phyloP scores from a whole-genome alignment of 192 early-diverging fungal species.

The Backusella mclennaniae region DNA sequence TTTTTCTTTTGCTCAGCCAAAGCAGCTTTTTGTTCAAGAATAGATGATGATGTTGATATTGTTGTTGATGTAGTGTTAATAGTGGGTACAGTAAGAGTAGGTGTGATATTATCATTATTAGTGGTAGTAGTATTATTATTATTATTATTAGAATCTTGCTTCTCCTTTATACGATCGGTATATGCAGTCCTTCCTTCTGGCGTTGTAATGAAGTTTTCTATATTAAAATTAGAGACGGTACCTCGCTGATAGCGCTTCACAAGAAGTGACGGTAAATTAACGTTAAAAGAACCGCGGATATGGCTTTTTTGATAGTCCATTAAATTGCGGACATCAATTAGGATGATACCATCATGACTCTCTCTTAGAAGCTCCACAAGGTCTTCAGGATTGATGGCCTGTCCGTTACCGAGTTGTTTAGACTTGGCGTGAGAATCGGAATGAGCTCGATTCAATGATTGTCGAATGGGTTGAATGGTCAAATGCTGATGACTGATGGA shows the following conservation, averaged over 20 bases:
- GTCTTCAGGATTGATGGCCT: background rate
- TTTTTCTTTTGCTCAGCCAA: conserved; percentile 3
- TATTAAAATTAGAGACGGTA: conserved; percentile 46
- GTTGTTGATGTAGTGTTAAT: background rate
- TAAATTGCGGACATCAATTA: conserved; percentile 34
- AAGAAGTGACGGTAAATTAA: conserved; percentile 52
- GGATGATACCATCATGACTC: background rate
- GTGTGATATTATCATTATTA: background rate
- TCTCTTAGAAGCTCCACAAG: background rate
- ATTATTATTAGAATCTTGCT: background rate
- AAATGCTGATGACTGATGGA: conserved; percentile 16
- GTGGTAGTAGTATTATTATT: background rate
- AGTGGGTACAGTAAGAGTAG: background rate
- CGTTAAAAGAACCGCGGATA: conserved; percentile 42
- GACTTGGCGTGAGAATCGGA: background rate
- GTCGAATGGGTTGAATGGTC: background rate
- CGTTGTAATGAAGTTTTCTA: conserved; percentile 54
- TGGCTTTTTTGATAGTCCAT: conserved; percentile 20
- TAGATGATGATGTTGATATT: conserved; percentile 3
- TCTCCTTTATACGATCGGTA: background rate
- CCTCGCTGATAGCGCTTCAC: conserved; percentile 51
- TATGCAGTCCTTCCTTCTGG: conserved; percentile 40
- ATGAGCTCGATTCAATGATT: background rate
- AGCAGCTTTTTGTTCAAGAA: conserved; percentile 19
- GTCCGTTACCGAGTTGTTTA: background rate